phyloP scores from a whole-genome alignment of 352 stramenopile genomes.

The Paralagenidium karlingii region DNA sequence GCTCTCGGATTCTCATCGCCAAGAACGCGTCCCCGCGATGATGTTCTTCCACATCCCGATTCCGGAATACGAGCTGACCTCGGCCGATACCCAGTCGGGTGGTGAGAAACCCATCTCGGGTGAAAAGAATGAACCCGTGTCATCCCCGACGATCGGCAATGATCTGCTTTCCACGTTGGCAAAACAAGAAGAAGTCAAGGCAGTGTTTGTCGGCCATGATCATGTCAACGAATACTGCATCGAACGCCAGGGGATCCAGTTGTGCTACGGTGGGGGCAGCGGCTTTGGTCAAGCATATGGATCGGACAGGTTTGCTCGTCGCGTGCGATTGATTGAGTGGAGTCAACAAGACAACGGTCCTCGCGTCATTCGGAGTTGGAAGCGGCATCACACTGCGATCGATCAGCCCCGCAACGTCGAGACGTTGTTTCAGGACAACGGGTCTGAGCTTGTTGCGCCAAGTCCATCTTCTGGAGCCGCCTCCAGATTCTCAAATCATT shows the following conservation, averaged over 20 bases:
- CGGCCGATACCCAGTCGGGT: constrained; percentile 1
- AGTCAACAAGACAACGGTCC: constrained; percentile 13
- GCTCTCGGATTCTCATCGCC: constrained; percentile 9
- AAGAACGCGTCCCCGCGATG: constrained; percentile 17
- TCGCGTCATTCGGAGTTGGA: constrained; percentile 11
- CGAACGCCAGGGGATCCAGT: constrained; percentile 20
- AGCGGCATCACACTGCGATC: too few relatives aligned
- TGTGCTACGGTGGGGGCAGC: constrained; percentile 39
- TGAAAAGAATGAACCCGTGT: constrained; percentile 22
- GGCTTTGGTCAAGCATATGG: constrained; percentile 31
- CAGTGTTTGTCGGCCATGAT: constrained; percentile 41
- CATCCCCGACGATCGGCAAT: constrained; percentile 20
- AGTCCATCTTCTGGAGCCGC: too few relatives aligned
- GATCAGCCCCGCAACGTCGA: too few relatives aligned
- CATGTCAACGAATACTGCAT: constrained; percentile 51
- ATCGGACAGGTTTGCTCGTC: constrained; percentile 12
- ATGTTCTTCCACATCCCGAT: constrained; percentile 67
- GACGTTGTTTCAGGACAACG: too few relatives aligned
- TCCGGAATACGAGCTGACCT: constrained; percentile 16
- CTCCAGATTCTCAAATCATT: too few relatives aligned
- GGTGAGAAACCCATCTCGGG: constrained; percentile 13
- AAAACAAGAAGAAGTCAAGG: constrained; percentile 42
- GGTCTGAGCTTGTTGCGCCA: too few relatives aligned
- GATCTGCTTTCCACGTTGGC: constrained; percentile 24
- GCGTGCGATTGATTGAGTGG: constrained; percentile 45